Base-by-base conservation (phyloP, 768 basidiomycete species). In the Austroboletus eburneus region DNA sequence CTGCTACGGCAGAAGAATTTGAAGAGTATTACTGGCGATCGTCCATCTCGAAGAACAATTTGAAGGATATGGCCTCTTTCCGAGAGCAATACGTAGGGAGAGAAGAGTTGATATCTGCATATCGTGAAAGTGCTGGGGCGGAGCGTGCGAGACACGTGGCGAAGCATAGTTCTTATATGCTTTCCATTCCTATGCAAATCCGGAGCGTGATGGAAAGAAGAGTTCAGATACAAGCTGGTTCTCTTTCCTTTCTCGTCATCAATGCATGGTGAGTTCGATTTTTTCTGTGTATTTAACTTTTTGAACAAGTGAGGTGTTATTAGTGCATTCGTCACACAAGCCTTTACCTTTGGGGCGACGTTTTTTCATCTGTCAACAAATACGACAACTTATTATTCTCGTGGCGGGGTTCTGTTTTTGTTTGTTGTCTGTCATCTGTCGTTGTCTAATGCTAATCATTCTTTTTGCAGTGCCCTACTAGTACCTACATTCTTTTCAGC, bases 401-500 rank as follows among this genome's bases (percentile, higher is more conserved):
- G 89, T 20, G 89, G 89, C n/a, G 89, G 89, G 59, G 74, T 87
- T 27, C 70, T 91, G 13, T 91, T 90, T 76, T 88, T 91, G 77
- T 84, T 54, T 25, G 78, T 71, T 17, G 3, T 30, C n/a, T 0
- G 3, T 0, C 22, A 18, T 1, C 29, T 9, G 17, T 0, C 13
- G 3, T 35, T 22, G 21, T 40, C 43, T 4, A 6, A 6, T 35
- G 4, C 3, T 18, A 18, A 5, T 5, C 4, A n/a, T n/a, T 35
- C 10, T 18, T 14, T 22, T 30, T 20, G 1, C 41, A 84, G 82
- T 43, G 63, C 82, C 2, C 61, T 84, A 5, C 71, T 86, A 12
- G 80, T 85, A 51, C 67, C 77, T 4, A 80, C 78, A 0, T 59
- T 87, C 21, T 71, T 75, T 3, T 69, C 76, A 10, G 77, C 85